phyloP scores from a whole-genome alignment of 2,329 filamentous ascomycete genomes.

The Diaporthe sp. region DNA sequence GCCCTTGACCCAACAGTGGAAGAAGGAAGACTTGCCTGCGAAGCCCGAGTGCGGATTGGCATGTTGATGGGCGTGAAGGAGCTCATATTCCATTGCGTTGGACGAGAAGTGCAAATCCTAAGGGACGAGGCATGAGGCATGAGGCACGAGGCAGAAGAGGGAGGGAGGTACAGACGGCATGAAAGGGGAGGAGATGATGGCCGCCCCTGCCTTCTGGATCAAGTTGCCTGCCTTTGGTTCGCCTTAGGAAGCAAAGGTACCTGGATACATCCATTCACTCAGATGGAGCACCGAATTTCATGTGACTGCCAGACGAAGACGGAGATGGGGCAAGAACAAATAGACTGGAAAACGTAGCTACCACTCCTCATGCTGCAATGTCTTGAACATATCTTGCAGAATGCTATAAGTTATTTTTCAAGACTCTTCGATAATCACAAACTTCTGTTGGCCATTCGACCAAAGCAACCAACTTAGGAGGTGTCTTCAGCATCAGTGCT shows the following conservation, averaged over 20 bases:
- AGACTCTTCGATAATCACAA: not conserved
- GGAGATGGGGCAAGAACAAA: not conserved
- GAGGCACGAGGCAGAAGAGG: not conserved
- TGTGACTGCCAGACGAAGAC: no score
- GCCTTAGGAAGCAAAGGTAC: no score
- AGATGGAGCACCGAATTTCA: not conserved
- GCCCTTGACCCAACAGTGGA: no score
- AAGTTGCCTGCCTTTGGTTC: not conserved
- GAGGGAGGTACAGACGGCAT: not conserved
- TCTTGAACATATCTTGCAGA: not conserved
- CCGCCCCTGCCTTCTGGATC: not conserved
- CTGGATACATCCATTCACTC: not conserved
- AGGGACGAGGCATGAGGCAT: no score
- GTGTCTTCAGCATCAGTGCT: not conserved
- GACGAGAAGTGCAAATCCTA: not conserved
- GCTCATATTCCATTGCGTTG: not conserved
- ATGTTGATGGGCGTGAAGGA: not conserved
- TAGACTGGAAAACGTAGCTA: not conserved
- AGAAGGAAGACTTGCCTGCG: not conserved
- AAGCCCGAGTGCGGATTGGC: not conserved
- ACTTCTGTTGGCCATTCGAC: fast-evolving
- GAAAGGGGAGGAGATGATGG: not conserved
- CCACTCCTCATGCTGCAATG: not conserved
- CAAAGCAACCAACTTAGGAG: not conserved
- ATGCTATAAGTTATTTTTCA: not conserved